Percentiles rank a stretch among this genome's conserved stretches.
These are phyloP conservation scores for Gypsophila paniculata DNA, from an alignment of 179 eudicot genomes.

Conservation along the genomic window DNA sequence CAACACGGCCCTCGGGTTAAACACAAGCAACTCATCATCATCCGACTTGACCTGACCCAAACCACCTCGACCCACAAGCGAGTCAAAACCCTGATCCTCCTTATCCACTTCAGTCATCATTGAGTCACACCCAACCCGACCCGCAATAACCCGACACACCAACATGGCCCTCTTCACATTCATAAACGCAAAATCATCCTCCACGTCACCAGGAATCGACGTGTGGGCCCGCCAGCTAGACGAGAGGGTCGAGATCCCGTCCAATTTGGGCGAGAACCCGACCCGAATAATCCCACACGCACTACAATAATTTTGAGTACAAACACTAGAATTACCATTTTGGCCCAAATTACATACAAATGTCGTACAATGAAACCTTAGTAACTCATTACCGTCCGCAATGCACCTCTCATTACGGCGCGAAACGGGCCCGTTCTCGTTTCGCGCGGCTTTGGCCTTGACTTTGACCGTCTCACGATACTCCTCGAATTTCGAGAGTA, in stretches of 20 bases:
- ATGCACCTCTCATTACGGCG: slow-evolving; percentile 56
- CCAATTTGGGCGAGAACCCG: slow-evolving; percentile 72
- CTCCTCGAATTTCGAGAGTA: slow-evolving; percentile 61
- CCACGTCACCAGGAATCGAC: slow-evolving; percentile 72
- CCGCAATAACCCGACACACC: slow-evolving; percentile 79
- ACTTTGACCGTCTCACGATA: slow-evolving; percentile 57
- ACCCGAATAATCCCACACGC: slow-evolving; percentile 66
- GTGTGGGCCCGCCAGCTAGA: slow-evolving; percentile 72
- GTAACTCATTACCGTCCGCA: slow-evolving; percentile 77
- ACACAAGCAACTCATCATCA: slow-evolving; percentile 70
- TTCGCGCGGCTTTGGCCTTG: slow-evolving; percentile 44
- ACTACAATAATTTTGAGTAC: slow-evolving; percentile 61
- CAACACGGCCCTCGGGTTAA: slow-evolving; percentile 70
- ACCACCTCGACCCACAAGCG: slow-evolving; percentile 40
- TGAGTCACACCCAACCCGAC: slow-evolving; percentile 69
- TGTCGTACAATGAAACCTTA: slow-evolving; percentile 71
- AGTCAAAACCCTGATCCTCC: slow-evolving; percentile 64
- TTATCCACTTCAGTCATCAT: slow-evolving; percentile 33
- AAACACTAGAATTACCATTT: slow-evolving; percentile 60
- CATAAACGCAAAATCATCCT: slow-evolving; percentile 69
- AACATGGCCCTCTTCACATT: slow-evolving; percentile 74
- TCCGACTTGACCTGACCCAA: slow-evolving; percentile 31
- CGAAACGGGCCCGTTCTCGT: slow-evolving; percentile 13
- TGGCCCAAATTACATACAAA: slow-evolving; percentile 60
- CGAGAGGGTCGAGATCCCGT: slow-evolving; percentile 68